Evolutionary conservation across 1,139 yeast species (phyloP), one percentile per base, ranked within the genome.

Genomic region (Candida sp.): DNA sequence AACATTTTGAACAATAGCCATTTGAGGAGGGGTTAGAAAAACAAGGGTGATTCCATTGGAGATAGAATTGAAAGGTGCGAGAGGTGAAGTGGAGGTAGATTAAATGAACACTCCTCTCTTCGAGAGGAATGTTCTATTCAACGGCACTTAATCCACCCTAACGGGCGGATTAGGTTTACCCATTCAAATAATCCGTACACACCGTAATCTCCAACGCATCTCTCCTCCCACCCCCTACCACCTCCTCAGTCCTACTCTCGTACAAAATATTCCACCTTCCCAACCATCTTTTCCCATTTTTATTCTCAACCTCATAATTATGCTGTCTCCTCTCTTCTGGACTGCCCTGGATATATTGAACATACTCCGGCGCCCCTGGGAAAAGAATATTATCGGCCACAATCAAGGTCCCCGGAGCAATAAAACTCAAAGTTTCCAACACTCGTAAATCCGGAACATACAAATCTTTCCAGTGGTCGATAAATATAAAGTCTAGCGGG

Each of bases 261-360:
- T 76, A 76, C 22, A 69, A 39, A n/a, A 73, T 52, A 41, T 74
- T 69, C 79, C 79, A 74, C 41, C 70, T 60, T 0, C 80, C 80
- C 1, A 54, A 44, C 47, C 51, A 70, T 30, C 54, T 46, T 7
- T 45, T 45, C 5, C 73, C 75, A 39, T 60, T 62, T 5, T 53
- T 46, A 43, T 71, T 73, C 4, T 45, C 50, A 9, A 48, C 51
- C 1, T 42, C 43, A 4, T 46, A 43, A 44, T 69, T 71, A 50
- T 56, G 61, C 8, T 52, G 53, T 36, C 63, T 56, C 49, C 66
- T 68, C 45, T 63, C 67, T 44, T 65, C 61, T 1, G 78, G 78
- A 4, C 73, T 51, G 9, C 65, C 49, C 41, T 63, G 59, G 4
- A 75, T 70, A 46, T 75, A 75, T 33, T 58, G 51, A 15, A 62